These are phyloP conservation scores for Fagus crenata DNA, from an alignment of 306 rosid species.

Conservation along the genomic window DNA sequence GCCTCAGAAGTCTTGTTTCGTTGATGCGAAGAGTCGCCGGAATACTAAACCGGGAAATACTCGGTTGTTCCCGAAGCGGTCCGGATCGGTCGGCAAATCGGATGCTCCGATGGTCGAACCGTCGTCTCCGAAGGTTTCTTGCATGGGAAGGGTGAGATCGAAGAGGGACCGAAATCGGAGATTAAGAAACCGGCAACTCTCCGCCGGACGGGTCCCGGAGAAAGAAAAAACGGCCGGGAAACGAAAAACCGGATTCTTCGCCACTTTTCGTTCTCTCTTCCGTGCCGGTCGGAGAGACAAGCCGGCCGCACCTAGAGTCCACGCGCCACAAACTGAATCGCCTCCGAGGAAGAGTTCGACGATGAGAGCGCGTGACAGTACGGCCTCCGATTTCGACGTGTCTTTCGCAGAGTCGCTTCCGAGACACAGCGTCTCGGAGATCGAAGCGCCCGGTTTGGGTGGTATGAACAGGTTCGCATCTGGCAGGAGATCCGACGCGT, in stretches of 20 bases:
- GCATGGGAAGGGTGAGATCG: slow-evolving; percentile 93
- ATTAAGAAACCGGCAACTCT: slow-evolving; percentile 47
- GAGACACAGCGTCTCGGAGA: slow-evolving; percentile 62
- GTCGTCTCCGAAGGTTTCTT: slow-evolving; percentile 90
- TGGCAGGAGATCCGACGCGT: slow-evolving; percentile 73
- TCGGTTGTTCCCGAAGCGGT: slow-evolving; percentile 66
- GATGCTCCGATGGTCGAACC: slow-evolving; percentile 61
- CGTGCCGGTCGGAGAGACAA: slow-evolving; percentile 42
- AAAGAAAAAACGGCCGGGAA: slow-evolving; percentile 42
- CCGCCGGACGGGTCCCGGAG: slow-evolving; percentile 22
- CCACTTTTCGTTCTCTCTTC: slow-evolving; percentile 57
- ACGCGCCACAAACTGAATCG: slow-evolving; percentile 26
- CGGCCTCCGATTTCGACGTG: slow-evolving; percentile 26
- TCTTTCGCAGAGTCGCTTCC: slow-evolving; percentile 44
- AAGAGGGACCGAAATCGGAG: slow-evolving; percentile 65
- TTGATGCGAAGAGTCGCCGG: slow-evolving; percentile 53
- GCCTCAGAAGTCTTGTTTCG: slow-evolving; percentile 64
- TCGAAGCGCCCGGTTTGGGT: slow-evolving; percentile 65
- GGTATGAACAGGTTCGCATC: slow-evolving; percentile 68
- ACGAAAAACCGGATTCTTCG: slow-evolving; percentile 56
- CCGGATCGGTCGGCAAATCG: slow-evolving; percentile 56
- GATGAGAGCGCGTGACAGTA: slow-evolving; percentile 21
- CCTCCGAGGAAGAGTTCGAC: slow-evolving; percentile 23
- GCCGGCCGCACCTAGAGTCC: slow-evolving; percentile 25
- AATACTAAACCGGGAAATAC: slow-evolving; percentile 43